These are phyloP conservation scores for Lipomyces starkeyi DNA, from an alignment of 805 yeast genomes.

Conservation along the genomic window DNA sequence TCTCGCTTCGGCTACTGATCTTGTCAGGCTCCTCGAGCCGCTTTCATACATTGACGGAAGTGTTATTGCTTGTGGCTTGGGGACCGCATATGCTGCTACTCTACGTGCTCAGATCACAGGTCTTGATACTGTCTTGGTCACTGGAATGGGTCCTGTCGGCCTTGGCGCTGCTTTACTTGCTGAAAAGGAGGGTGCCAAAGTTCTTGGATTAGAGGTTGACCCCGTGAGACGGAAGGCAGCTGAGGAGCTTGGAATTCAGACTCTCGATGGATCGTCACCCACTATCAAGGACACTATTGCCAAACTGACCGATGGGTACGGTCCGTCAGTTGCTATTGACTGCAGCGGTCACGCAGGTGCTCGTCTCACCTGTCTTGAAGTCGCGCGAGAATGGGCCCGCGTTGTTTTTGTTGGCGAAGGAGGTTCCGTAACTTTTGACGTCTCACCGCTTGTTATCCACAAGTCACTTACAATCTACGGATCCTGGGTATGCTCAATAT, in stretches of 20 bases:
- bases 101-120: conserved; percentile 2
- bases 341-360: conserved; percentile 2
- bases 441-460: not conserved
- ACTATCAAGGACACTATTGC: not conserved
- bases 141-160: conserved; percentile 6
- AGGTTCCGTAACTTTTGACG: not conserved
- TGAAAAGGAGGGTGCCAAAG: not conserved
- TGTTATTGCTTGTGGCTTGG: not conserved
- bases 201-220: not conserved
- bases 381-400: conserved; percentile 1
- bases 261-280: not conserved
- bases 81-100: conserved; percentile 5
- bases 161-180: not conserved
- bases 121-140: not conserved
- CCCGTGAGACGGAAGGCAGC: not conserved
- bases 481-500: conserved; percentile 5
- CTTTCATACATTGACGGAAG: conserved; percentile 3
- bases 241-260: not conserved
- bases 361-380: not conserved
- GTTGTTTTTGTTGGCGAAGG: not conserved
- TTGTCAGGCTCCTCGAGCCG: not conserved
- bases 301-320: not conserved
- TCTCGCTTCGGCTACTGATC: not conserved
- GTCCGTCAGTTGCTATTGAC: not conserved
- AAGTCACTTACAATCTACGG: conserved; percentile 1